Evolutionary conservation across 2,329 filamentous ascomycete species (phyloP).

Genomic region (Trichoderma hamatum): DNA sequence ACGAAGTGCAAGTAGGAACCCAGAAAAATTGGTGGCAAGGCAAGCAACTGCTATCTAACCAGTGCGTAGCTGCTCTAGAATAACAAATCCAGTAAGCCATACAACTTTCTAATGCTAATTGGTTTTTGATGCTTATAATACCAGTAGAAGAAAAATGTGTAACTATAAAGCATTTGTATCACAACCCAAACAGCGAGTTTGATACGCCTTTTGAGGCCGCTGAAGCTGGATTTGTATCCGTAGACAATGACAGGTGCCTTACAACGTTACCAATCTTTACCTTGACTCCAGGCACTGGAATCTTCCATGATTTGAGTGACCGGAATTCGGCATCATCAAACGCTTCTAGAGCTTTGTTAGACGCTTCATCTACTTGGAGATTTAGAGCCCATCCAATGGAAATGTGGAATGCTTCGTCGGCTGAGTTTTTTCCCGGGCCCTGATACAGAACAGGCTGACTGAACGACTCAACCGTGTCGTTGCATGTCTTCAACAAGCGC

Average conservation of each 20-base stretch:
- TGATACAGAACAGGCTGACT: constrained; percentile 73
- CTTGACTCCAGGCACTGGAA: constrained; percentile 67
- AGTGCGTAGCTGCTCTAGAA: background rate
- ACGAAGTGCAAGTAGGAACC: background rate
- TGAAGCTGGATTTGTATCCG: constrained; percentile 13
- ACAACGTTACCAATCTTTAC: constrained; percentile 75
- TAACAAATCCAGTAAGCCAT: background rate
- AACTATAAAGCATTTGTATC: background rate
- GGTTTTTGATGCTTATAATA: background rate
- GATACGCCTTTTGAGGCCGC: constrained; percentile 3
- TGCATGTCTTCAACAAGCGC: constrained; percentile 67
- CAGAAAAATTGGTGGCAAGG: background rate
- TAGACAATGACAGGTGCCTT: constrained; percentile 49
- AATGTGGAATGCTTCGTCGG: constrained; percentile 70
- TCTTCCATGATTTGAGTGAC: constrained; percentile 46
- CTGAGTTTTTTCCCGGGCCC: constrained; percentile 32
- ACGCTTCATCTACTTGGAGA: constrained; percentile 49
- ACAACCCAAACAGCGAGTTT: constrained; percentile 28
- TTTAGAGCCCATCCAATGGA: constrained; percentile 84
- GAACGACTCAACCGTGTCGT: constrained; percentile 61
- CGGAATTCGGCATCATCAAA: constrained; percentile 34
- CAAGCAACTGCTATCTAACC: background rate
- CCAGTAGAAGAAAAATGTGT: background rate
- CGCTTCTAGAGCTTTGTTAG: constrained; percentile 34
- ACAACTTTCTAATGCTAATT: background rate